Conservation (phyloP, 345 rosid genomes). For the Brassica cretica region DNA sequence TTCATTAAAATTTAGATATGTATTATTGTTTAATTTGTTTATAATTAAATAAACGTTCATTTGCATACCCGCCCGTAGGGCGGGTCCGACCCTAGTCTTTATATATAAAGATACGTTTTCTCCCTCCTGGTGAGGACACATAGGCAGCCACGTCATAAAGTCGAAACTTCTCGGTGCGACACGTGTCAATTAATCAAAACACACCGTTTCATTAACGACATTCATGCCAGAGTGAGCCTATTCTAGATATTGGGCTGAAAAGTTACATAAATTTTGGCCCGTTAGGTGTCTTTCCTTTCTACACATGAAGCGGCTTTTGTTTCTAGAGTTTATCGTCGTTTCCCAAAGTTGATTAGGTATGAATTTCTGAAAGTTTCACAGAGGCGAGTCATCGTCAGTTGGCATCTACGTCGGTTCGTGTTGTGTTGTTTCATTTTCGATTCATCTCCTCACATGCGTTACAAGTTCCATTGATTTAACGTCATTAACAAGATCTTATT, state of each 20-base stretch:
- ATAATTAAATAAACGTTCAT: too few species aligned
- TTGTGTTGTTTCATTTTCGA: neutral
- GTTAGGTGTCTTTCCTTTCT: neutral
- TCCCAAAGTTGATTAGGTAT: neutral
- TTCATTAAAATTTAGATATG: too few species aligned
- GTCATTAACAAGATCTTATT: too few species aligned
- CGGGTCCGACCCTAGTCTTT: too few species aligned
- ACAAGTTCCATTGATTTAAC: neutral
- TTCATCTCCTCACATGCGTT: neutral
- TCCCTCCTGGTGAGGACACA: too few species aligned
- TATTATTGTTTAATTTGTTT: too few species aligned
- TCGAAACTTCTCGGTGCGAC: too few species aligned
- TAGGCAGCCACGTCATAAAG: too few species aligned
- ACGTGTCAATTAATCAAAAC: too few species aligned
- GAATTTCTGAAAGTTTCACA: neutral
- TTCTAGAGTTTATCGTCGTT: neutral
- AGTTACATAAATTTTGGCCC: neutral
- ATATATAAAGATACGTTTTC: too few species aligned
- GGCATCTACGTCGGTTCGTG: neutral
- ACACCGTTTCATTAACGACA: too few species aligned
- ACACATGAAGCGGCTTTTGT: neutral
- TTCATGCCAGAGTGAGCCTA: too few species aligned
- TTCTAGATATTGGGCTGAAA: neutral
- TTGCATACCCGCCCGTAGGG: constrained; percentile 35
- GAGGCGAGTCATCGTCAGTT: neutral